Evolutionary conservation across 176 grass and related monocot species (phyloP).

Genomic region (Paspalum vaginatum): DNA sequence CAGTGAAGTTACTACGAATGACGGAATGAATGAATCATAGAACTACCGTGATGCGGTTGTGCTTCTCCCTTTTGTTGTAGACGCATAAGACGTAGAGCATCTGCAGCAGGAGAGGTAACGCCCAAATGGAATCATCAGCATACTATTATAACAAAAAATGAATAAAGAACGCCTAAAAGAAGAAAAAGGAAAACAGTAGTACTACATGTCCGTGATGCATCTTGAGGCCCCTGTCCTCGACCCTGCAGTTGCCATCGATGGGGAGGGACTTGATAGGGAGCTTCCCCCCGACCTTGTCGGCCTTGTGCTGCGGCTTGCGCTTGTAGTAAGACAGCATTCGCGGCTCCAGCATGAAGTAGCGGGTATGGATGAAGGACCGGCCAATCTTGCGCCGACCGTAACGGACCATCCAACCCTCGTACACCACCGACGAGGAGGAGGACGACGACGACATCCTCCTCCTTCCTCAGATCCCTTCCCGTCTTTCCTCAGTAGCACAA

Average conservation of each 20-base stretch:
- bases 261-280: slow-evolving; percentile 88
- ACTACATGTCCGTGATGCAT: slow-evolving; percentile 85
- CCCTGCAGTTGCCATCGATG: slow-evolving; percentile 93
- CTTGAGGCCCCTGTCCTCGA: slow-evolving; percentile 96
- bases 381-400: slow-evolving; percentile 91
- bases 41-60: slow-evolving; percentile 75
- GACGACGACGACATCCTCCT: slow-evolving; percentile 22
- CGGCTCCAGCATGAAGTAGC: slow-evolving; percentile 91
- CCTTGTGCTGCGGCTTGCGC: slow-evolving; percentile 85
- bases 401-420: slow-evolving; percentile 98
- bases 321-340: slow-evolving; percentile 86
- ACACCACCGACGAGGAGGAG: slow-evolving; percentile 55
- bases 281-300: slow-evolving; percentile 46
- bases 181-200: neutral
- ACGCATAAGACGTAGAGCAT: slow-evolving; percentile 90
- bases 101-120: slow-evolving; percentile 41
- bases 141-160: neutral
- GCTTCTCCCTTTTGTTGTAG: slow-evolving; percentile 98
- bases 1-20: neutral
- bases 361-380: slow-evolving; percentile 82
- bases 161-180: neutral
- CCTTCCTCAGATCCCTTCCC: slow-evolving; percentile 25
- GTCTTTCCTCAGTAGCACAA: neutral
- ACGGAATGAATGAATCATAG: neutral
- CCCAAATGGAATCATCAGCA: neutral